Evolutionary conservation across 2,329 filamentous ascomycete genomes (phyloP), one percentile per base, ranked within the genome.

Genomic region (Aspergillus bombycis): DNA sequence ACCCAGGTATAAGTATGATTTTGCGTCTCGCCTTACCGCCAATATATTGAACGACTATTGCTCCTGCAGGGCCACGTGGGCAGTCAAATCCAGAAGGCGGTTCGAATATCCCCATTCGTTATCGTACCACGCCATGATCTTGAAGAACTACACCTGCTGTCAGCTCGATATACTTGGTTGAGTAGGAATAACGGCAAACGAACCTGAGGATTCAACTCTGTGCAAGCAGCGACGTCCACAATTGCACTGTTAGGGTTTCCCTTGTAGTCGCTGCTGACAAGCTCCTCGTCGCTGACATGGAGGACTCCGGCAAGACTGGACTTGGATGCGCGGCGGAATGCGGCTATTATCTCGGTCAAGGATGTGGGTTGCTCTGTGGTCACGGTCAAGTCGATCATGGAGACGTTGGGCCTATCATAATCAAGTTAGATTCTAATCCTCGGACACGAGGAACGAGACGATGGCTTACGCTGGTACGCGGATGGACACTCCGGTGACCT

Each of bases 21-120:
- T 28, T 2, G 5, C 26, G 4, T 28, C 26, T 28, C 26, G 26
- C 38, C 8, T 8, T 41, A 8, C 16, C 38, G n/a, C 38, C 38
- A n/a, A n/a, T n/a, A n/a, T 3, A 1, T 41, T 1, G 1, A 52
- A 21, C 28, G n/a, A 2, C 58, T 64, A 57, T 56, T 63, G 60
- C 60, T 63, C 66, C 57, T 68, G 65, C 11, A 9, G 16, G 4
- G 58, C 61, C 19, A 72, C 70, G 56, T 68, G 60, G 50, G 66
- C 69, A 23, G 72, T 68, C 75, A 93, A 88, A 81, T 93, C 90
- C 70, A 92, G 83, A 74, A 92, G 88, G 84, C 90, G 93, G 83
- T 92, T 92, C 80, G 90, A 93, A 88, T 97, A 96, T 75, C 92
- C 93, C 92, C 92, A 96, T 87, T 96, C 93, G 85, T 96, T 96